Conservation (phyloP, 208 protist genomes). For the Trypanosoma conorhini region DNA sequence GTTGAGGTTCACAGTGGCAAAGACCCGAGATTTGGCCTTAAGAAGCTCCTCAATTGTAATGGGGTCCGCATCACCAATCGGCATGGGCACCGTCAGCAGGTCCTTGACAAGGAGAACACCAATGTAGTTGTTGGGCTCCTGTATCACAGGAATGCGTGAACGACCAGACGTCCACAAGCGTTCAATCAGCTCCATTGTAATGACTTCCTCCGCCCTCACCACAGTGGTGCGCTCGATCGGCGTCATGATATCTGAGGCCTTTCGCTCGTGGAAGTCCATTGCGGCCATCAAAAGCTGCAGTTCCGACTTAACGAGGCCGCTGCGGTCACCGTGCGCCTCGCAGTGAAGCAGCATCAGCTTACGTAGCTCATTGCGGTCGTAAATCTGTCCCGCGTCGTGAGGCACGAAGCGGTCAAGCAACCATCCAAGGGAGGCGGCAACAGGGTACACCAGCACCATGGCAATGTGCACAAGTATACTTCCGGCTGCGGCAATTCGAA, state of each 20-base stretch:
- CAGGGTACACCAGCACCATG: slow-evolving; percentile 77
- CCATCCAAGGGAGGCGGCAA: slow-evolving; percentile 72
- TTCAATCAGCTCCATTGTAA: slow-evolving; percentile 78
- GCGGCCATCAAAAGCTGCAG: slow-evolving; percentile 82
- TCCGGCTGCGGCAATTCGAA: slow-evolving; percentile 77
- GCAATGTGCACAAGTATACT: slow-evolving; percentile 73
- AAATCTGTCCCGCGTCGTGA: slow-evolving; percentile 74
- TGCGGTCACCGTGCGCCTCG: slow-evolving; percentile 47
- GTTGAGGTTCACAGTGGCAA: slow-evolving; percentile 57
- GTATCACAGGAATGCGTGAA: slow-evolving; percentile 80
- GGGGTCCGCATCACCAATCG: slow-evolving; percentile 7
- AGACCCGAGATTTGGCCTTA: slow-evolving; percentile 53
- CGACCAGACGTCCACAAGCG: slow-evolving; percentile 77
- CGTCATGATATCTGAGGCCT: slow-evolving; percentile 82
- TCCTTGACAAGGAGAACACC: slow-evolving; percentile 85
- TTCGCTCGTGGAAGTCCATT: slow-evolving; percentile 89
- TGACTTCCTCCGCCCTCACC: slow-evolving; percentile 58
- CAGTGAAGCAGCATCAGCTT: slow-evolving; percentile 89
- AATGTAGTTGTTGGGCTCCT: slow-evolving; percentile 31
- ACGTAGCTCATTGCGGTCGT: slow-evolving; percentile 85
- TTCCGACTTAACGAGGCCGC: slow-evolving; percentile 70
- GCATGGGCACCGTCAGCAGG: slow-evolving; percentile 47
- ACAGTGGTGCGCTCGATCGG: slow-evolving; percentile 61
- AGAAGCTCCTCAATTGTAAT: slow-evolving; percentile 77
- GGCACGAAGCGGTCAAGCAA: slow-evolving; percentile 80